Evolutionary conservation across 2,329 filamentous ascomycete species (phyloP).

Genomic region (Canariomyces notabilis): DNA sequence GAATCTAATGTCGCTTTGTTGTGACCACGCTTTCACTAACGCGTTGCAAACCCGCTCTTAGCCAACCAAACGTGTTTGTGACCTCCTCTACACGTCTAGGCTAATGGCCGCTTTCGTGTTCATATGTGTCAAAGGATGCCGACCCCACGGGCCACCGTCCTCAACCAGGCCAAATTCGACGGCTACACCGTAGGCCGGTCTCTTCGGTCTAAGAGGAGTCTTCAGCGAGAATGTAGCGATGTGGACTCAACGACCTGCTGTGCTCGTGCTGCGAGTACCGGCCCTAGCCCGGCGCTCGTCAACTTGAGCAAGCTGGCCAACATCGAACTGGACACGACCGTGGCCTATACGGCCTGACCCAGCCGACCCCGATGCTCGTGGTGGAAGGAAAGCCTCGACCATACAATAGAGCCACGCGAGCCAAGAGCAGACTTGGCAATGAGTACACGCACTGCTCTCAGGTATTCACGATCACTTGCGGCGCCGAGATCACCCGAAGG

Average conservation of each 20-base stretch:
- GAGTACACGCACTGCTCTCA: conserved; percentile 4
- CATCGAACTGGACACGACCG: conserved; percentile 7
- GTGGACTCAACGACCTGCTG: no score
- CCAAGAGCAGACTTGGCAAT: conserved; percentile 7
- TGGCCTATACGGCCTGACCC: conserved; percentile 6
- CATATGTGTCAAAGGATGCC: no score
- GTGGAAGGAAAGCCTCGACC: conserved; percentile 10
- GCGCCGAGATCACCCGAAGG: conserved; percentile 5
- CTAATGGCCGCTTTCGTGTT: no score
- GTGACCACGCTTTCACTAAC: no score
- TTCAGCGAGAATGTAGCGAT: no score
- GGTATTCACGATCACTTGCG: conserved; percentile 2
- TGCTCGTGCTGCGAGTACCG: no score
- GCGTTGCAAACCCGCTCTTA: neutral
- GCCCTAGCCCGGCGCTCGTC: no score
- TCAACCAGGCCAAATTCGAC: no score
- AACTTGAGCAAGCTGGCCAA: conserved; percentile 8
- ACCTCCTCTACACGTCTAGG: neutral
- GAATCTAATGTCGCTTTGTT: neutral
- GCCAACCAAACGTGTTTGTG: neutral
- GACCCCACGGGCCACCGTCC: no score
- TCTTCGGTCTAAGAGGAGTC: no score
- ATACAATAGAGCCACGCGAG: conserved; percentile 5
- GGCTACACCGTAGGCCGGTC: no score
- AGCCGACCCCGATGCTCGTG: conserved; percentile 7